These are phyloP conservation scores for Pseudocercospora fuligena DNA, from an alignment of 2,329 filamentous ascomycete genomes.

Conservation along the genomic window DNA sequence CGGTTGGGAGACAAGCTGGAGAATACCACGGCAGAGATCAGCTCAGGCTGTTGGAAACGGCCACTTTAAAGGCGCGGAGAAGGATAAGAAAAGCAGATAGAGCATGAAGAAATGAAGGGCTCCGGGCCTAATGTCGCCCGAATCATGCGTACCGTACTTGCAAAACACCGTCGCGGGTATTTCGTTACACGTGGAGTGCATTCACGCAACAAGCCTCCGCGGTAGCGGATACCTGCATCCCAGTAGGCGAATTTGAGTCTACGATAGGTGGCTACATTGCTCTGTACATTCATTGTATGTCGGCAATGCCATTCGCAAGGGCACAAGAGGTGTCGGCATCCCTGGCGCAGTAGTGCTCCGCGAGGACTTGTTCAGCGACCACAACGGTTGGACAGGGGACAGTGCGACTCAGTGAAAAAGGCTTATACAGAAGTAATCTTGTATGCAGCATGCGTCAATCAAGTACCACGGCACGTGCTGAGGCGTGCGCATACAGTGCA, in stretches of 20 bases:
- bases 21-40: conserved; percentile 44
- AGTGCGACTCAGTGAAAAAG: background rate
- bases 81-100: conserved; percentile 13
- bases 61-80: background rate
- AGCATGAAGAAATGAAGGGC: conserved; percentile 10
- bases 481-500: conserved; percentile 8
- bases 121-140: conserved; percentile 4
- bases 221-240: background rate
- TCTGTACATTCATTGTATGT: conserved; percentile 8
- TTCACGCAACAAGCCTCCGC: conserved; percentile 10
- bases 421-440: conserved; percentile 2
- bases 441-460: conserved; percentile 7
- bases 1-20: conserved; percentile 69
- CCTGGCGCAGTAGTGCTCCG: background rate
- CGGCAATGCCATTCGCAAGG: background rate
- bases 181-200: conserved; percentile 11
- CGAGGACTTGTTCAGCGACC: background rate
- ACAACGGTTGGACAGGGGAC: background rate
- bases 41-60: background rate
- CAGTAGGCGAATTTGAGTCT: background rate
- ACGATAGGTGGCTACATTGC: background rate
- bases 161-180: background rate
- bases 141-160: background rate
- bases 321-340: conserved; percentile 3
- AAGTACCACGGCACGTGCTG: conserved; percentile 20